Evolutionary conservation across 805 yeast genomes (phyloP).

Genomic region (Barnettozyma salicaria): DNA sequence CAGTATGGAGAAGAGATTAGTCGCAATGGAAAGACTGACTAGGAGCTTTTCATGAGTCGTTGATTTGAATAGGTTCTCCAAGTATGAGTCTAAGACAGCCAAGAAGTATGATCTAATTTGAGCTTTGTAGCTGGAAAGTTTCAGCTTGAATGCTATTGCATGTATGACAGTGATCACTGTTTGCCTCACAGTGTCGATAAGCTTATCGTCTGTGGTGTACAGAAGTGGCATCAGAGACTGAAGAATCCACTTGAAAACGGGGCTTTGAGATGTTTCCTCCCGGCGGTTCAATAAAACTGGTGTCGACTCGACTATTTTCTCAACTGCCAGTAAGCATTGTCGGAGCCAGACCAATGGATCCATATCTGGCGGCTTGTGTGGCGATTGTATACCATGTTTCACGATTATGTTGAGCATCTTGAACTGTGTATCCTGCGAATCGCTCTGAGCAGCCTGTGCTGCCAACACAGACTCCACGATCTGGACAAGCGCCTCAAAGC

Average conservation of each 20-base stretch:
- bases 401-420: slow-evolving; percentile 20
- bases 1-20: slow-evolving; percentile 21
- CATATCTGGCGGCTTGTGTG: slow-evolving; percentile 2
- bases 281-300: slow-evolving; percentile 19
- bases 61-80: slow-evolving; percentile 15
- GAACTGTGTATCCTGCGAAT: slow-evolving; percentile 19
- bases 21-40: slow-evolving; percentile 12
- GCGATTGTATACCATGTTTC: slow-evolving; percentile 19
- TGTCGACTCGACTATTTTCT: slow-evolving; percentile 18
- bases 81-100: slow-evolving; percentile 12
- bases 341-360: slow-evolving; percentile 14
- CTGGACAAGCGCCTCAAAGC: slow-evolving; percentile 16
- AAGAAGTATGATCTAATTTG: slow-evolving; percentile 16
- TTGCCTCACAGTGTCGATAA: slow-evolving; percentile 17
- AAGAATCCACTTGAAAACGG: slow-evolving; percentile 21
- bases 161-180: slow-evolving; percentile 20
- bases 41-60: slow-evolving; percentile 11
- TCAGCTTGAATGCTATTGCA: slow-evolving; percentile 17
- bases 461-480: slow-evolving; percentile 7
- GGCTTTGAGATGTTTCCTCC: slow-evolving; percentile 3
- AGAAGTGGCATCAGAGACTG: slow-evolving; percentile 17
- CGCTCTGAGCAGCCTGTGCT: slow-evolving; percentile 9
- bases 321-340: slow-evolving; percentile 20
- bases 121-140: slow-evolving; percentile 18
- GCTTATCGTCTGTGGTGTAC: slow-evolving; percentile 10